Evolutionary conservation across 2,329 filamentous ascomycete species (phyloP).

Genomic region (Kalaharituber pfeilii): DNA sequence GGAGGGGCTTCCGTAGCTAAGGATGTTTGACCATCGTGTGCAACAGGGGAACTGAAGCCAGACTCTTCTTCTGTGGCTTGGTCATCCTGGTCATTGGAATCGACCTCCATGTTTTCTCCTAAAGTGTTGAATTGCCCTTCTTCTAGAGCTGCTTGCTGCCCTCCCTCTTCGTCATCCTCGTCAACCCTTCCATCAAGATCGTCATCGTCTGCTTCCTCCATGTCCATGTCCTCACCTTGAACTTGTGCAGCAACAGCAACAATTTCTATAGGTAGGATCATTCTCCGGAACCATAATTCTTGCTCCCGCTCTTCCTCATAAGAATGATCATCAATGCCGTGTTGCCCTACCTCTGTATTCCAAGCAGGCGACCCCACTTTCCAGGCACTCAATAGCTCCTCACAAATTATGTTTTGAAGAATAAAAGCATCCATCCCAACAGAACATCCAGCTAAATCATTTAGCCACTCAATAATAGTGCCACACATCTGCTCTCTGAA

Average conservation of each 20-base stretch:
- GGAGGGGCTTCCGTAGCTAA: constrained; percentile 28
- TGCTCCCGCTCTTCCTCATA: constrained; percentile 26
- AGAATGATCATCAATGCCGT: constrained; percentile 66
- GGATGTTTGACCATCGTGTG: constrained; percentile 14
- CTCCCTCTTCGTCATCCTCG: constrained; percentile 36
- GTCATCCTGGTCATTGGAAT: constrained; percentile 36
- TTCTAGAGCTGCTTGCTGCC: constrained; percentile 28
- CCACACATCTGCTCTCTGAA: constrained; percentile 98
- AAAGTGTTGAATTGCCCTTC: constrained; percentile 29
- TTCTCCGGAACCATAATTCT: constrained; percentile 27
- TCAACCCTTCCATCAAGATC: constrained; percentile 30
- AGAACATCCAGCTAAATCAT: constrained; percentile 77
- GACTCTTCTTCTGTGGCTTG: constrained; percentile 21
- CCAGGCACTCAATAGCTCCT: constrained; percentile 82
- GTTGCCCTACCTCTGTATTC: constrained; percentile 59
- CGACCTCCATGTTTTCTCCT: constrained; percentile 20
- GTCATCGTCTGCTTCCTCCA: constrained; percentile 27
- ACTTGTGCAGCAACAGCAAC: constrained; percentile 12
- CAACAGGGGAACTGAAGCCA: constrained; percentile 25
- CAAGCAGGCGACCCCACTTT: constrained; percentile 64
- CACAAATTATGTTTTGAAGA: constrained; percentile 65
- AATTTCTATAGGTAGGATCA: constrained; percentile 14
- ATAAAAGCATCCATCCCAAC: constrained; percentile 66
- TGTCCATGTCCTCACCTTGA: constrained; percentile 17
- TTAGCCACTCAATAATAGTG: constrained; percentile 91